Base-by-base conservation (phyloP, 2,329 filamentous ascomycete genomes). In the Moelleriella libera region DNA sequence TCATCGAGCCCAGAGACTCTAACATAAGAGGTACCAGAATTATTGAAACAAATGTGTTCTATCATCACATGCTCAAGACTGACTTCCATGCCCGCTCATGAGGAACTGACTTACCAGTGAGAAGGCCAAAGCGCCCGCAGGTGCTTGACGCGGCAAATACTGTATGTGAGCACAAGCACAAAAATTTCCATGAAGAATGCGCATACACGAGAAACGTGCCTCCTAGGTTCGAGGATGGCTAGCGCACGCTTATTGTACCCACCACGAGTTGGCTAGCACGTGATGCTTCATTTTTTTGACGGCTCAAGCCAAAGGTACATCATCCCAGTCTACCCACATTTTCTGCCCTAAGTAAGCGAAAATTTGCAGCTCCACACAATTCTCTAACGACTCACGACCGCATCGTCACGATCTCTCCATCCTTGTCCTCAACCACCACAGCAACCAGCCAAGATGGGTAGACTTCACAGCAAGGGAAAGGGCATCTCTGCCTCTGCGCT, bases 21-120 rank as follows among this genome's bases (percentile, higher is more conserved):
- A 83, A 86, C 79, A 88, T 88, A 92, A 94, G 88, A 94, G 88
- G 88, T 94, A 88, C 88, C 88, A 94, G 86, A 94, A 89, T 83
- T 72, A 70, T 71, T 47, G 7, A 68, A 67, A 68, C 58, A 70
- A 72, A 71, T 69, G 73, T 72, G 63, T 65, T 43, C 60, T 80
- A 76, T 90, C 85, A 89, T 90, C 85, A 88, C 76, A 57, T 58
- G 63, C 29, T 40, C 47, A 3, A 21, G 21, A 21, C 21, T 21
- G 21, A 21, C 21, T 21, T 21, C 21, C 21, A 21, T 21, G 21
- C 21, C 21, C 21, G 3, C 21, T 21, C 21, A 21, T 21, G 21
- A 21, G 3, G 3, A 21, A 21, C 3, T 21, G 21, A 21, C 21
- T 21, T 21, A 21, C 21, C 21, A 21, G 21, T 21, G 21, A 21